Percentiles rank a stretch among this genome's conserved stretches.
phyloP scores from a whole-genome alignment of 108 stramenopile genomes.

The Pelagomonas calceolata region DNA sequence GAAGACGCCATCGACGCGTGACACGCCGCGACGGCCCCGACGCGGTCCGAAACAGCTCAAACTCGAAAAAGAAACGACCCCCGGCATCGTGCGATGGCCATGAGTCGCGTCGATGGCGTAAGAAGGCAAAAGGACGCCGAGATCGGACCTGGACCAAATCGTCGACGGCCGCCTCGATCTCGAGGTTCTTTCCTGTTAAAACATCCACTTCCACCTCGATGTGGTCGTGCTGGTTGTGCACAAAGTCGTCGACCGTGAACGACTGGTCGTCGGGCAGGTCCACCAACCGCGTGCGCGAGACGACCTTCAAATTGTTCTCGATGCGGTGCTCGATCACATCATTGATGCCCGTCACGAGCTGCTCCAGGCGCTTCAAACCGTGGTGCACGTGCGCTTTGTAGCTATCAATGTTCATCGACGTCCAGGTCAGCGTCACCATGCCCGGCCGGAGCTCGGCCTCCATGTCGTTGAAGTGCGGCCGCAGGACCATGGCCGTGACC shows the following conservation, averaged over 20 bases:
- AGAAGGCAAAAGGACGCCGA: too few species aligned
- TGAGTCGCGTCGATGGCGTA: too few species aligned
- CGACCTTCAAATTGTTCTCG: slow-evolving; percentile 75
- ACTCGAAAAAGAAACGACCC: too few species aligned
- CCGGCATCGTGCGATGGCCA: too few species aligned
- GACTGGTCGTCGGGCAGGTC: slow-evolving; percentile 66
- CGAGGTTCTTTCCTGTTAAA: slow-evolving; percentile 76
- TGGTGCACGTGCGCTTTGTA: slow-evolving; percentile 61
- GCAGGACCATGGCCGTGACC: slow-evolving; percentile 61
- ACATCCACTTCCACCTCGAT: slow-evolving; percentile 48
- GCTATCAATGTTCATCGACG: slow-evolving; percentile 80
- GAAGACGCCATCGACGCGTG: too few species aligned
- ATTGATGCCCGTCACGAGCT: slow-evolving; percentile 69
- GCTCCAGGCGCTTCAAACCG: slow-evolving; percentile 65
- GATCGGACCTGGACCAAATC: slow-evolving; percentile 66
- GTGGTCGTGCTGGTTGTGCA: slow-evolving; percentile 65
- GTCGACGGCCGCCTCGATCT: slow-evolving; percentile 71
- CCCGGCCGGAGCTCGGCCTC: slow-evolving; percentile 82
- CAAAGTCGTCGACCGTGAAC: slow-evolving; percentile 79
- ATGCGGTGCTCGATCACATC: slow-evolving; percentile 83
- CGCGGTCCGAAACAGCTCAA: too few species aligned
- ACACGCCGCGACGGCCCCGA: too few species aligned
- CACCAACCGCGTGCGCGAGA: slow-evolving; percentile 65
- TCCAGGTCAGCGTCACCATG: slow-evolving; percentile 84
- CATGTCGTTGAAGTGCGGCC: slow-evolving; percentile 77